Evolutionary conservation across 371 early-diverging fungal species (phyloP).

Genomic region (Rhizopus arrhizus): DNA sequence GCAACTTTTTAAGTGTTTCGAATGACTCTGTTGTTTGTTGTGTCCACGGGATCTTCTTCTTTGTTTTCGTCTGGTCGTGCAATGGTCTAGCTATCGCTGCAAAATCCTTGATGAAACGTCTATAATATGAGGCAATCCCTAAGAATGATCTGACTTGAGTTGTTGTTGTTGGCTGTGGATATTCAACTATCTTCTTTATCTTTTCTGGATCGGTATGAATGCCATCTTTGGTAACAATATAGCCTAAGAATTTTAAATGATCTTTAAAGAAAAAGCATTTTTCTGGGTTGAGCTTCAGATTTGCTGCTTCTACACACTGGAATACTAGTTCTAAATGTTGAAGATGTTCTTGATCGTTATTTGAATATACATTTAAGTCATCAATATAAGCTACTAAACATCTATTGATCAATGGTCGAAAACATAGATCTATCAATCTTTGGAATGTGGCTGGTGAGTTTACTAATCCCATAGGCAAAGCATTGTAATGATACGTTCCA

Average conservation of each 20-base stretch:
- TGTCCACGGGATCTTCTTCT: not conserved
- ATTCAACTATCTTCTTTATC: not conserved
- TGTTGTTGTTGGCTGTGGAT: constrained; percentile 30
- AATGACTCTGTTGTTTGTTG: too few species aligned
- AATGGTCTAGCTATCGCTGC: constrained; percentile 39
- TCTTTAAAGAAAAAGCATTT: not conserved
- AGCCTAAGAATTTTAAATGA: constrained; percentile 34
- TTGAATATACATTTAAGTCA: constrained; percentile 42
- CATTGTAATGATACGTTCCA: constrained; percentile 42
- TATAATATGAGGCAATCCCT: constrained; percentile 32
- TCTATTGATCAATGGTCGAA: too few species aligned
- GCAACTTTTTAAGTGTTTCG: too few species aligned
- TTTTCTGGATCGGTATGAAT: not conserved
- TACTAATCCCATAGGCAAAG: too few species aligned
- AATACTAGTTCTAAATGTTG: constrained; percentile 42
- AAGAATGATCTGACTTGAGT: constrained; percentile 32
- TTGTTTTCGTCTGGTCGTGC: constrained; percentile 31
- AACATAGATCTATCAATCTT: too few species aligned
- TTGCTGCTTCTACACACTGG: constrained; percentile 18
- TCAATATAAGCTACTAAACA: too few species aligned
- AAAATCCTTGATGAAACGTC: constrained; percentile 32
- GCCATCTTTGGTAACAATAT: constrained; percentile 16
- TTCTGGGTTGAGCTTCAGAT: constrained; percentile 11
- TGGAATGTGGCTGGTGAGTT: too few species aligned
- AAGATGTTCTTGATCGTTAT: constrained; percentile 43